A percentile compares a stretch with the other conserved stretches of the same genome.
These are phyloP conservation scores for Colletotrichum endophyticum DNA, from an alignment of 2,329 filamentous ascomycete species.

Conservation along the genomic window DNA sequence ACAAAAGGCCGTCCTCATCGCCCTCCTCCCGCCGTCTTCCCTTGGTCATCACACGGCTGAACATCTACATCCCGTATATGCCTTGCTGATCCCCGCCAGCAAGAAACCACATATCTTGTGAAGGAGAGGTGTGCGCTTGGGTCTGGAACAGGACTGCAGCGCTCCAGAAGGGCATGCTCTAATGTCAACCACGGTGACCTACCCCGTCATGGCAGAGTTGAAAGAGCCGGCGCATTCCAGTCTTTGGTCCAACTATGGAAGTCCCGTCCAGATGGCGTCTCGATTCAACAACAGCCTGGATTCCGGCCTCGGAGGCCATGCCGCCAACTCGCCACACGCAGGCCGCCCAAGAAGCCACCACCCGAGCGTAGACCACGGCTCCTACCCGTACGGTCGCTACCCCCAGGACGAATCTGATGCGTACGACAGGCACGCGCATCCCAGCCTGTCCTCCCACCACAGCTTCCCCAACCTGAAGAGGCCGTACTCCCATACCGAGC, in stretches of 20 bases:
- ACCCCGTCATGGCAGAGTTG: constrained; percentile 68
- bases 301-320: constrained; percentile 49
- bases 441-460: constrained; percentile 53
- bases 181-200: constrained; percentile 67
- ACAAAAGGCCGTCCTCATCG: not conserved
- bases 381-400: constrained; percentile 60
- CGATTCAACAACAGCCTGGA: constrained; percentile 58
- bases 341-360: constrained; percentile 56
- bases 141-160: constrained; percentile 20
- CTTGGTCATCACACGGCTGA: not conserved
- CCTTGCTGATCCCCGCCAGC: constrained; percentile 12
- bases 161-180: constrained; percentile 49
- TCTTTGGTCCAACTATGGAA: constrained; percentile 64
- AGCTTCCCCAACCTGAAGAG: constrained; percentile 62
- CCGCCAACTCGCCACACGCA: constrained; percentile 51
- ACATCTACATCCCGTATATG: not conserved
- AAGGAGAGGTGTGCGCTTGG: constrained; percentile 20
- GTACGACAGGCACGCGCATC: constrained; percentile 58
- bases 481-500: constrained; percentile 60
- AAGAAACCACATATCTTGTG: constrained; percentile 4
- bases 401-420: constrained; percentile 58
- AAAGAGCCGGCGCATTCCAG: constrained; percentile 64
- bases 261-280: constrained; percentile 57
- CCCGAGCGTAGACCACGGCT: constrained; percentile 51
- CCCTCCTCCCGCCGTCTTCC: not conserved